A percentile compares a stretch with the other conserved stretches of the same genome.
Conservation (phyloP, 108 stramenopile species). For the Fistulifera solaris region DNA sequence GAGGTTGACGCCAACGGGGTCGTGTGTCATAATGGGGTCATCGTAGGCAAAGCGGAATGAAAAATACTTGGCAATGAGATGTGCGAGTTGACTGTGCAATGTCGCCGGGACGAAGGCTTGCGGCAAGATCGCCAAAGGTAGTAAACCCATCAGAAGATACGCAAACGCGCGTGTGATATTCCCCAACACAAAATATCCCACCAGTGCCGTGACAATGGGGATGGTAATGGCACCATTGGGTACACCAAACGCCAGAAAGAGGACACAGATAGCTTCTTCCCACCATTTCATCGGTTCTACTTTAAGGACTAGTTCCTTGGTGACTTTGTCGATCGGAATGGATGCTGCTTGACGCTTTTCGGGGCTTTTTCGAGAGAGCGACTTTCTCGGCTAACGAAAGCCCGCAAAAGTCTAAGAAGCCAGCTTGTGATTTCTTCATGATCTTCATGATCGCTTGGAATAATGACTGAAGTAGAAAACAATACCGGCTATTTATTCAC, state of each 20-base stretch:
- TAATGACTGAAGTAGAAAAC: no score
- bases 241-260: conserved; percentile 29
- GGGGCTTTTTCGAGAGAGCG: no score
- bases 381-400: no score
- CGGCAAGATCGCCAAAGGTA: conserved; percentile 29
- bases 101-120: conserved; percentile 19
- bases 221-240: conserved; percentile 34
- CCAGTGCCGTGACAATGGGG: conserved; percentile 16
- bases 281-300: conserved; percentile 15
- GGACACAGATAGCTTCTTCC: conserved; percentile 13
- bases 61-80: conserved; percentile 28
- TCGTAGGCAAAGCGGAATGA: conserved; percentile 26
- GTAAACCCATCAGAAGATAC: conserved; percentile 3
- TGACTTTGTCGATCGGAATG: conserved; percentile 11
- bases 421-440: no score
- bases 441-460: no score
- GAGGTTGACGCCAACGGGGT: conserved; percentile 4
- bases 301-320: conserved; percentile 23
- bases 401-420: no score
- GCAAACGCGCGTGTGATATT: conserved; percentile 19
- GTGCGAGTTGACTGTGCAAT: conserved; percentile 24
- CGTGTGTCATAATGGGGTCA: conserved; percentile 7
- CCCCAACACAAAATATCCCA: conserved; percentile 30
- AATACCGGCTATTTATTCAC: no score
- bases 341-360: not conserved